These are phyloP conservation scores for Juglanconis juglandina DNA, from an alignment of 2,329 filamentous ascomycete genomes.

Conservation along the genomic window DNA sequence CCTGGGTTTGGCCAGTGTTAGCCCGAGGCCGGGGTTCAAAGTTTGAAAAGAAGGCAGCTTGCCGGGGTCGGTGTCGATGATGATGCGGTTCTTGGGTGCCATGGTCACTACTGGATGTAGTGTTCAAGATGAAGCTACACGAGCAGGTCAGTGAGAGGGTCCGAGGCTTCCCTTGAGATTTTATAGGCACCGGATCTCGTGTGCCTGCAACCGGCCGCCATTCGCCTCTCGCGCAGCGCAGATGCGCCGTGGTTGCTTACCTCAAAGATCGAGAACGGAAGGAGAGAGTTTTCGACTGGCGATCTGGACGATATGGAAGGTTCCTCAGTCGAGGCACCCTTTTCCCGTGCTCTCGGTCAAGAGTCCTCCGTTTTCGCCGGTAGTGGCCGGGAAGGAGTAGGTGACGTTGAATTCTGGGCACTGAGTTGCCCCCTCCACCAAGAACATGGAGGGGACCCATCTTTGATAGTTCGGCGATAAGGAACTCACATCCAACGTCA, in stretches of 20 bases:
- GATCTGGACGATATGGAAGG: too few species aligned
- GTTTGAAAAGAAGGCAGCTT: slow-evolving; percentile 22
- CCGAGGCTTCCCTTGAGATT: neutral
- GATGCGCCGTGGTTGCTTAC: neutral
- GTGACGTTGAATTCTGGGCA: neutral
- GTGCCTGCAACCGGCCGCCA: neutral
- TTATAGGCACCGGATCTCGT: neutral
- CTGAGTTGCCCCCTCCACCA: neutral
- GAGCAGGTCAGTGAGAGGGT: neutral
- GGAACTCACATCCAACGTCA: neutral
- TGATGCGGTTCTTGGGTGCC: slow-evolving; percentile 71
- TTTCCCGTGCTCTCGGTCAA: neutral
- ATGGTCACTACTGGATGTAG: slow-evolving; percentile 36
- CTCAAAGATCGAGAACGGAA: neutral
- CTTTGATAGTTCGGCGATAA: slow-evolving; percentile 11
- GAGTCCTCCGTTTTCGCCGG: neutral
- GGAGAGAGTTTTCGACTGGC: neutral
- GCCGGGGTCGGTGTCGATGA: slow-evolving; percentile 95
- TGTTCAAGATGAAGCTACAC: neutral
- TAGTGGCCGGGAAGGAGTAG: neutral
- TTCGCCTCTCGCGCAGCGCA: neutral
- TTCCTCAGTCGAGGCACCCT: neutral
- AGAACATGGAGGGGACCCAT: neutral
- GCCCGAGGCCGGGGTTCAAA: neutral
- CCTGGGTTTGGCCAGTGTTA: slow-evolving; percentile 43